phyloP scores from a whole-genome alignment of 192 early-diverging fungal genomes.

The Phycomyces nitens region DNA sequence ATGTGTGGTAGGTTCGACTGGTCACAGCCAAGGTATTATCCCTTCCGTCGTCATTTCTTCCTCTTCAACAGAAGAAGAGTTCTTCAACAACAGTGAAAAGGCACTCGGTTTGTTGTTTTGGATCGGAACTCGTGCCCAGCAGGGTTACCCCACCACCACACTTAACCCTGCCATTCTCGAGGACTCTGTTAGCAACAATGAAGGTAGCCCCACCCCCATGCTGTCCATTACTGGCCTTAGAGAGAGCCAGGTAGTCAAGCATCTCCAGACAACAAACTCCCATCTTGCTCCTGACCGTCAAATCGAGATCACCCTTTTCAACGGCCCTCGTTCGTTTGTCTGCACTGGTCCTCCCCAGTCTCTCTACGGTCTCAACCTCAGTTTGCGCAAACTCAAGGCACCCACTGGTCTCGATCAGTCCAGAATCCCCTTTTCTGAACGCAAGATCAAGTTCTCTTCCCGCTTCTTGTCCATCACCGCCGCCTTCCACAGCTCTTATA shows the following conservation, averaged over 20 bases:
- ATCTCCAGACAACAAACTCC: slow-evolving; percentile 83
- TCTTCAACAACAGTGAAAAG: slow-evolving; percentile 70
- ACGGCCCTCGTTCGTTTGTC: slow-evolving; percentile 86
- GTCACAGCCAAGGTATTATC: slow-evolving; percentile 90
- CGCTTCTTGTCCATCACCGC: slow-evolving; percentile 91
- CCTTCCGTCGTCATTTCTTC: slow-evolving; percentile 79
- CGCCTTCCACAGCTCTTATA: slow-evolving; percentile 87
- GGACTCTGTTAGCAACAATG: slow-evolving; percentile 84
- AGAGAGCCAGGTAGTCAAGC: slow-evolving; percentile 76
- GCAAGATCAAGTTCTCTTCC: slow-evolving; percentile 86
- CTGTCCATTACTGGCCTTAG: slow-evolving; percentile 82
- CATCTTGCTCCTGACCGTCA: slow-evolving; percentile 80
- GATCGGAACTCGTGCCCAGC: slow-evolving; percentile 78
- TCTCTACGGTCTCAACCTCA: slow-evolving; percentile 87
- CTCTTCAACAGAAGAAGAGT: slow-evolving; percentile 74
- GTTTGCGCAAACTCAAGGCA: slow-evolving; percentile 90
- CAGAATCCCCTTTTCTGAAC: slow-evolving; percentile 82
- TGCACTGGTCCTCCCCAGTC: slow-evolving; percentile 89
- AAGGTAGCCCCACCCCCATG: slow-evolving; percentile 93
- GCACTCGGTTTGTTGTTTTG: slow-evolving; percentile 80
- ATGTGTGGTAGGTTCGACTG: slow-evolving; percentile 56
- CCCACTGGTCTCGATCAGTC: slow-evolving; percentile 80
- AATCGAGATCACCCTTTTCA: slow-evolving; percentile 84
- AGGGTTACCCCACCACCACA: slow-evolving; percentile 74
- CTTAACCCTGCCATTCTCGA: slow-evolving; percentile 84